Evolutionary conservation across 306 rosid genomes (phyloP).

Genomic region (Pachyrhizus erosus): DNA sequence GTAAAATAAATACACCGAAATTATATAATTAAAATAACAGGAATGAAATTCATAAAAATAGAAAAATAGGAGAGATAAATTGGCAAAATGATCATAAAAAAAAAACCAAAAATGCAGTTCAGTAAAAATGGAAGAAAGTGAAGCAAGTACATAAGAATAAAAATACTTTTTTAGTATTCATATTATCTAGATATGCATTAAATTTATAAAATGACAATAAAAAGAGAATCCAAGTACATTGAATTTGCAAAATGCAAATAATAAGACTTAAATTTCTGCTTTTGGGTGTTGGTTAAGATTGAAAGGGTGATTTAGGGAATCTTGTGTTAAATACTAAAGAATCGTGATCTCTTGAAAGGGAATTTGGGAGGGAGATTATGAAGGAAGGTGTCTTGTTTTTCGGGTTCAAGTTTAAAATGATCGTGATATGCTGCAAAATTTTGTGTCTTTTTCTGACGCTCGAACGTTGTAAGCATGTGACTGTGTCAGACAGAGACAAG

Average conservation of each 20-base stretch:
- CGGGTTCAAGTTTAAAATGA: not conserved
- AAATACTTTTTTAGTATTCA: too few relatives aligned
- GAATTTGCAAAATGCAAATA: too few relatives aligned
- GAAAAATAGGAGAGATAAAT: not conserved
- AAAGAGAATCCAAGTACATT: not conserved
- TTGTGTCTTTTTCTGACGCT: not conserved
- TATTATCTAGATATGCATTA: not conserved
- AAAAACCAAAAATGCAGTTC: not conserved
- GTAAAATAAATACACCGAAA: too few relatives aligned
- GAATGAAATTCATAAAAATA: too few relatives aligned
- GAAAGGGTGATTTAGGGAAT: not conserved
- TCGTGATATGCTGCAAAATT: not conserved
- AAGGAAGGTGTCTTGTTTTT: not conserved
- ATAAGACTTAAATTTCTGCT: not conserved
- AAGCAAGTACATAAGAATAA: too few relatives aligned
- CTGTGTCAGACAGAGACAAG: not conserved
- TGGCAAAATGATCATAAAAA: not conserved
- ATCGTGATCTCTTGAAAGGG: not conserved
- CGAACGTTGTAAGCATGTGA: constrained; percentile 3
- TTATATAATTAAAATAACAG: too few relatives aligned
- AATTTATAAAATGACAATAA: not conserved
- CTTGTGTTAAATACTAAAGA: not conserved
- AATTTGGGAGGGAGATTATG: not conserved
- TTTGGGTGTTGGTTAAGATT: not conserved
- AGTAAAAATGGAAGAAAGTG: not conserved